A percentile compares a stretch with the other conserved stretches of the same genome.
phyloP scores from a whole-genome alignment of 805 yeast species.

The Saturnispora quitensis region DNA sequence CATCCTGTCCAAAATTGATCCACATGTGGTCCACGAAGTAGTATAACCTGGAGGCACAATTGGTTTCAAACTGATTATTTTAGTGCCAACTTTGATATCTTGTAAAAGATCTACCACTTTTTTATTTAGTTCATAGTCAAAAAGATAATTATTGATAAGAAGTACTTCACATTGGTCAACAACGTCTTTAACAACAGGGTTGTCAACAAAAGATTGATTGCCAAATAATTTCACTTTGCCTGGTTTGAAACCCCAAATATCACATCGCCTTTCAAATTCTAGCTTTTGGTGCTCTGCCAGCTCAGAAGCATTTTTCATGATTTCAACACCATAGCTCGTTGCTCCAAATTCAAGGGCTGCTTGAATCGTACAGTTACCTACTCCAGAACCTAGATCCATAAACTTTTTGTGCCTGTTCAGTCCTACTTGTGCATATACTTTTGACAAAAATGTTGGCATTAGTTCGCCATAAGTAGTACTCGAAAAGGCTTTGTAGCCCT shows the following conservation, averaged over 20 bases:
- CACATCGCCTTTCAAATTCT: constrained; percentile 51
- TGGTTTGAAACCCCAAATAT: constrained; percentile 53
- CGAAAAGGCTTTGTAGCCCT: constrained; percentile 76
- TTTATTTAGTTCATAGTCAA: constrained; percentile 64
- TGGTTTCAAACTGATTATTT: constrained; percentile 69
- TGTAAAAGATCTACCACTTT: constrained; percentile 55
- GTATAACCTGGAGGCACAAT: constrained; percentile 70
- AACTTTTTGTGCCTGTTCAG: constrained; percentile 49
- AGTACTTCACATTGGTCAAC: constrained; percentile 61
- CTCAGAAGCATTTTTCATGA: constrained; percentile 73
- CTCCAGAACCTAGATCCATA: constrained; percentile 89
- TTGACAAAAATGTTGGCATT: constrained; percentile 66
- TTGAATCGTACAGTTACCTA: constrained; percentile 84
- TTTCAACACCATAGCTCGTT: constrained; percentile 80
- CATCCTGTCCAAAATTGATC: constrained; percentile 54
- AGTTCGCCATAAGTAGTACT: constrained; percentile 88
- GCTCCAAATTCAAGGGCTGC: constrained; percentile 85
- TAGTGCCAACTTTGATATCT: constrained; percentile 63
- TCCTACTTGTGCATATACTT: constrained; percentile 52
- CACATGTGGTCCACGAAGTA: constrained; percentile 43
- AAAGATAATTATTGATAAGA: constrained; percentile 74
- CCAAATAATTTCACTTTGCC: constrained; percentile 52
- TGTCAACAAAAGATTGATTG: constrained; percentile 63
- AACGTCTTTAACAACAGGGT: constrained; percentile 42
- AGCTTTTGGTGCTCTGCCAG: constrained; percentile 51